Evolutionary conservation across 805 yeast species (phyloP).

Genomic region (Zygotorulaspora sp.): DNA sequence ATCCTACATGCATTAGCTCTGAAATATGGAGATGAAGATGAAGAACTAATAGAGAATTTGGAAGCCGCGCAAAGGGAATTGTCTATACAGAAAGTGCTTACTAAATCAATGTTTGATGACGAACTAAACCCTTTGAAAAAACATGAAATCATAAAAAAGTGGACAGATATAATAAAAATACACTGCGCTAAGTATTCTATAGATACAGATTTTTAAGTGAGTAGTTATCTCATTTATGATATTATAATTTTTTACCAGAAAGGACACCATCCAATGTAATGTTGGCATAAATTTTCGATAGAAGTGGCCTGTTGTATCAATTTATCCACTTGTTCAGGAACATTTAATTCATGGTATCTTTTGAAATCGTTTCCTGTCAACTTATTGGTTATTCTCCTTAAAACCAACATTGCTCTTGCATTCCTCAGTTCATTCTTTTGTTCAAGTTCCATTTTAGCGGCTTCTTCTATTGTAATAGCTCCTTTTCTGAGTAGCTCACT

Average conservation of each 20-base stretch:
- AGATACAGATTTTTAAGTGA: constrained; percentile 6
- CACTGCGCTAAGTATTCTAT: constrained; percentile 20
- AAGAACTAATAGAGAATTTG: constrained; percentile 24
- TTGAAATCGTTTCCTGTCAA: constrained; percentile 90
- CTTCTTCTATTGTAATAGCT: constrained; percentile 72
- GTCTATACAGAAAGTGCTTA: constrained; percentile 53
- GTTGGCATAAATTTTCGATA: constrained; percentile 93
- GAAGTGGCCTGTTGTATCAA: constrained; percentile 94
- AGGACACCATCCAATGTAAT: constrained; percentile 98
- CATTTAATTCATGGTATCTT: constrained; percentile 62
- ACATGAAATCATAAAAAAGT: constrained; percentile 42
- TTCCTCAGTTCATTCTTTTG: constrained; percentile 70
- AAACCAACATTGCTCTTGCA: constrained; percentile 85
- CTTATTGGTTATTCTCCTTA: constrained; percentile 87
- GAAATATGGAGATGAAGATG: constrained; percentile 19
- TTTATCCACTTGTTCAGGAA: constrained; percentile 87
- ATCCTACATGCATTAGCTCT: constrained; percentile 37
- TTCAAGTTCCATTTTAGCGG: constrained; percentile 61
- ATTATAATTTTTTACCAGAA: too few relatives aligned
- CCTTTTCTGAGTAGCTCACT: constrained; percentile 66
- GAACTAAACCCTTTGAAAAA: constrained; percentile 39
- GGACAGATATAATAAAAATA: constrained; percentile 37
- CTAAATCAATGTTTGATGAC: constrained; percentile 49
- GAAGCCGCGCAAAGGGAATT: constrained; percentile 48
- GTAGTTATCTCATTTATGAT: too few relatives aligned